phyloP scores from a whole-genome alignment of 805 yeast species.

The Zygosaccharomyces siamensis region DNA sequence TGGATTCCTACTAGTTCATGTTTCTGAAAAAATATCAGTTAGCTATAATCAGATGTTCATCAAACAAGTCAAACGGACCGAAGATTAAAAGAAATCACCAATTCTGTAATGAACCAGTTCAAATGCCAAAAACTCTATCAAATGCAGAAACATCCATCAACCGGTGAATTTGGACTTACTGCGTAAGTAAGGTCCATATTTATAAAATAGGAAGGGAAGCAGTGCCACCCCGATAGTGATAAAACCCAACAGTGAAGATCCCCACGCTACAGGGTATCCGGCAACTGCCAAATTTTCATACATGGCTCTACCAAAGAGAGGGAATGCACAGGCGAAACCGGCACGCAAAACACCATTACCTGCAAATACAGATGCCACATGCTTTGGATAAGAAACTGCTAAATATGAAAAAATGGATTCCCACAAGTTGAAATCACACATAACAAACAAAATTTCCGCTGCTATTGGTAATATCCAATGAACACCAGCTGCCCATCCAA shows the following conservation, averaged over 20 bases:
- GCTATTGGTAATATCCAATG: conserved; percentile 50
- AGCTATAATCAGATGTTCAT: no score
- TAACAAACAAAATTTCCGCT: conserved; percentile 39
- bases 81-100: no score
- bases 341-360: conserved; percentile 50
- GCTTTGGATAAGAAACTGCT: conserved; percentile 44
- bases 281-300: conserved; percentile 46
- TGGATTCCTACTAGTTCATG: no score
- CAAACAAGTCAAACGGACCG: no score
- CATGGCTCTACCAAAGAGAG: conserved; percentile 59
- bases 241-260: conserved; percentile 46
- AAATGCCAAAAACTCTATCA: not conserved
- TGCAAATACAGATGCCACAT: conserved; percentile 56
- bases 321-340: conserved; percentile 53
- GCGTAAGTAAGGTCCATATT: conserved; percentile 43
- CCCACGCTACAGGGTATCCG: conserved; percentile 60
- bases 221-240: conserved; percentile 40
- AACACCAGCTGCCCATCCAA: conserved; percentile 47
- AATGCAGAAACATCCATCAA: not conserved
- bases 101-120: not conserved
- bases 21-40: no score
- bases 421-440: conserved; percentile 43
- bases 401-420: conserved; percentile 50
- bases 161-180: conserved; percentile 41
- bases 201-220: conserved; percentile 45